phyloP scores from a whole-genome alignment of 495 filamentous ascomycete species.

The Podospora pseudoanserina region DNA sequence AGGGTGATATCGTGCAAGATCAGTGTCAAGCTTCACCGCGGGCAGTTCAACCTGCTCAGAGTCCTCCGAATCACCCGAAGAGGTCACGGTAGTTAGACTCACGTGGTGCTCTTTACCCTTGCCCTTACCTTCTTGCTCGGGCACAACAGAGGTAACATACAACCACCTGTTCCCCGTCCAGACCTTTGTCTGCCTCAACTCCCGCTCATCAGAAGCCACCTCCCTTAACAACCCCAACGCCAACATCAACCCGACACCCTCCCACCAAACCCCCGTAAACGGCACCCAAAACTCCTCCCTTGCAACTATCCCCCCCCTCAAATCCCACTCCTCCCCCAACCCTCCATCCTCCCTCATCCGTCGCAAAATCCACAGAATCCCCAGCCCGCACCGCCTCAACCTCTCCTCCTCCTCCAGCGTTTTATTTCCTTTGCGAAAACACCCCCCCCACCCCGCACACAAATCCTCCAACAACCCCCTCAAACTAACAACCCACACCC shows the following conservation, averaged over 20 bases:
- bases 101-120: not conserved
- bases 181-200: not conserved
- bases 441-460: not conserved
- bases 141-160: not conserved
- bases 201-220: not conserved
- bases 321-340: not conserved
- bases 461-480: not conserved
- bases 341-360: not conserved
- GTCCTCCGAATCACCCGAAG: not conserved
- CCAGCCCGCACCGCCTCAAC: not conserved
- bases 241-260: not conserved
- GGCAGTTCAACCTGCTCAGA: not conserved
- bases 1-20: not conserved
- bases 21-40: not conserved
- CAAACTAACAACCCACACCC: not conserved
- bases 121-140: not conserved
- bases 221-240: not conserved
- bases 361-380: not conserved
- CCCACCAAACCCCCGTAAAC: not conserved
- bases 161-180: not conserved
- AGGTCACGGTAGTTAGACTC: not conserved
- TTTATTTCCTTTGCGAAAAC: not conserved
- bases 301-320: not conserved
- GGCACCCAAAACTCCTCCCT: not conserved
- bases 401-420: not conserved